These are phyloP conservation scores for Zymoseptoria ardabiliae DNA, from an alignment of 2,329 filamentous ascomycete genomes.

Conservation along the genomic window DNA sequence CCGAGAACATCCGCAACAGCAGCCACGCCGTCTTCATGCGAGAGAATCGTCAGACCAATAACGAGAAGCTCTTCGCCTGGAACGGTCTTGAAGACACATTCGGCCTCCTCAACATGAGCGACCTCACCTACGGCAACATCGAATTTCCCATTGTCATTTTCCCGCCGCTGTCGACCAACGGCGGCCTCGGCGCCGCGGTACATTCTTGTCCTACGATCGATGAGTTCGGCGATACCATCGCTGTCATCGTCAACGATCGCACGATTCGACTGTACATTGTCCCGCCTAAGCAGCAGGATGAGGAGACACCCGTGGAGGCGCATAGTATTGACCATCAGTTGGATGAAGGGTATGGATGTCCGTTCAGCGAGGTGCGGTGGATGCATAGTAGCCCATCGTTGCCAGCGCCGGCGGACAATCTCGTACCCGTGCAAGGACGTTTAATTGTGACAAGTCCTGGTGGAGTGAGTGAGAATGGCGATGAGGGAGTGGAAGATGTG, in stretches of 20 bases:
- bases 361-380: slow-evolving; percentile 31
- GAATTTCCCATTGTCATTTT: slow-evolving; percentile 34
- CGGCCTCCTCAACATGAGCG: slow-evolving; percentile 28
- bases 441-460: slow-evolving; percentile 32
- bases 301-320: slow-evolving; percentile 26
- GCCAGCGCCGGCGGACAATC: slow-evolving; percentile 20
- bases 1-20: slow-evolving; percentile 32
- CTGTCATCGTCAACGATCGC: slow-evolving; percentile 33
- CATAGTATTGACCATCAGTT: slow-evolving; percentile 34
- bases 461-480: slow-evolving; percentile 25
- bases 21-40: slow-evolving; percentile 33
- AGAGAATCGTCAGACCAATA: slow-evolving; percentile 22
- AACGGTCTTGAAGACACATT: slow-evolving; percentile 32
- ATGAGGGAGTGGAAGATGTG: slow-evolving; percentile 28
- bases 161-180: slow-evolving; percentile 31
- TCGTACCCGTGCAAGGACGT: slow-evolving; percentile 26
- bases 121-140: slow-evolving; percentile 30
- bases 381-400: slow-evolving; percentile 27
- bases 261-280: slow-evolving; percentile 32
- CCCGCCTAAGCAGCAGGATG: slow-evolving; percentile 23
- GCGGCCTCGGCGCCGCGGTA: slow-evolving; percentile 31
- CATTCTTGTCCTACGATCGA: slow-evolving; percentile 31
- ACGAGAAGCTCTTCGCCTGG: slow-evolving; percentile 32
- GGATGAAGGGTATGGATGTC: slow-evolving; percentile 33
- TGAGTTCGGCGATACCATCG: slow-evolving; percentile 31